phyloP scores from a whole-genome alignment of 2,329 filamentous ascomycete genomes.

The Sclerotiophoma versabilis region DNA sequence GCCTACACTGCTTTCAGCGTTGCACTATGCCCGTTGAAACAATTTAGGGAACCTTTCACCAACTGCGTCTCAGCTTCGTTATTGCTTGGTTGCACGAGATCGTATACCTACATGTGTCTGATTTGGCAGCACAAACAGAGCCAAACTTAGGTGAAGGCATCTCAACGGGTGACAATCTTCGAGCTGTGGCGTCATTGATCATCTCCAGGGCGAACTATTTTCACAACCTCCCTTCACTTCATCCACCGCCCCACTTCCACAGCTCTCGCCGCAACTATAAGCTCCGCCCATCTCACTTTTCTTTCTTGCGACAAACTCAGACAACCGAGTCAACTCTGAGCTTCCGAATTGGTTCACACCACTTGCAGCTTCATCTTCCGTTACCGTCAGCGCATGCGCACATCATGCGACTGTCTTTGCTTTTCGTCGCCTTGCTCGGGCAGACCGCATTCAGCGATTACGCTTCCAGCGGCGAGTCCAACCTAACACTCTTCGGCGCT shows the following conservation, averaged over 20 bases:
- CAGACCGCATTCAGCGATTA: not conserved
- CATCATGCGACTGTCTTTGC: constrained; percentile 9
- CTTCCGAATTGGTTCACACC: not conserved
- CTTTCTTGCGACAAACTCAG: not conserved
- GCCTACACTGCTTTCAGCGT: not conserved
- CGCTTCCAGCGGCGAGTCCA: not conserved
- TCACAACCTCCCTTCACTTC: constrained; percentile 2
- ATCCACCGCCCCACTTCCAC: not conserved
- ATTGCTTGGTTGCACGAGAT: not conserved
- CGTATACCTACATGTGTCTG: not conserved
- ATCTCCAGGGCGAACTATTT: not conserved
- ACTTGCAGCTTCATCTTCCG: not conserved
- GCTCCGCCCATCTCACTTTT: not conserved
- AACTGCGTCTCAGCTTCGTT: not conserved
- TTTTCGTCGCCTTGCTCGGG: not conserved
- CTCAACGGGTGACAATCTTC: not conserved
- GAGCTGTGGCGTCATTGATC: not conserved
- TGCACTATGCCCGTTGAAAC: not conserved
- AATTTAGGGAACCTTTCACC: not conserved
- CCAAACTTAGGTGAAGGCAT: not conserved
- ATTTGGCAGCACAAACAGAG: too few species aligned
- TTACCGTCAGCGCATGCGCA: not conserved
- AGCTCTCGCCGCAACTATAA: not conserved
- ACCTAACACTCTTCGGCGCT: constrained; percentile 14
- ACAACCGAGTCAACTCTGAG: not conserved